These are phyloP conservation scores for Xylariaceae sp. DNA, from an alignment of 2,329 filamentous ascomycete species.

Conservation along the genomic window DNA sequence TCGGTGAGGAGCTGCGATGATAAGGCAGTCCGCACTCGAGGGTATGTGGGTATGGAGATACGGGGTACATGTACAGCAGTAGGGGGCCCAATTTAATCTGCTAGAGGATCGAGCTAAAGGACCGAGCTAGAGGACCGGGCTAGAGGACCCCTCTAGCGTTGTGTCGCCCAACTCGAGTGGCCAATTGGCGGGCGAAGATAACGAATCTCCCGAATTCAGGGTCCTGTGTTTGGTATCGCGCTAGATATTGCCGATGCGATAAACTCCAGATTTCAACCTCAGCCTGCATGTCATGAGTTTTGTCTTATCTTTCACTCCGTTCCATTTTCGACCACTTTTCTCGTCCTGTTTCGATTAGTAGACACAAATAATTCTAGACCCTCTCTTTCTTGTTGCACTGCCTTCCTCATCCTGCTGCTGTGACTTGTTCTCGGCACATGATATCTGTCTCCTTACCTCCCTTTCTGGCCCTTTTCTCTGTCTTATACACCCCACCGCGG, in stretches of 20 bases:
- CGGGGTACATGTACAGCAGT: too few relatives aligned
- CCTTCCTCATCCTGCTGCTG: background rate
- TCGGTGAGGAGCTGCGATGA: too few relatives aligned
- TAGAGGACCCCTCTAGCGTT: too few relatives aligned
- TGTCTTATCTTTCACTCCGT: conserved; percentile 24
- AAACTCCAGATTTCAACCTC: conserved; percentile 14
- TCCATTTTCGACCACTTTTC: conserved; percentile 11
- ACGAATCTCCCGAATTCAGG: background rate
- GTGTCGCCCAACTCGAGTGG: too few relatives aligned
- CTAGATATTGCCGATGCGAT: background rate
- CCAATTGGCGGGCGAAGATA: conserved; percentile 14
- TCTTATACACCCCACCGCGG: conserved; percentile 9
- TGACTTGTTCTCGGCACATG: background rate
- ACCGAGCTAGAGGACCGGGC: too few relatives aligned
- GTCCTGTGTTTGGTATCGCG: background rate
- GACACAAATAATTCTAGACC: conserved; percentile 3
- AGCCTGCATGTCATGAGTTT: conserved; percentile 1
- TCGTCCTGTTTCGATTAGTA: background rate
- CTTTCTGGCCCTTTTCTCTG: background rate
- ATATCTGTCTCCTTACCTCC: background rate
- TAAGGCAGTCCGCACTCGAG: too few relatives aligned
- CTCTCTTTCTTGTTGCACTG: background rate
- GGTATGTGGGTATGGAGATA: too few relatives aligned
- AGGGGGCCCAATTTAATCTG: too few relatives aligned
- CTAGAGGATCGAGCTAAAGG: too few relatives aligned